These are phyloP conservation scores for Agaricus subrufescens DNA, from an alignment of 768 basidiomycete species.

Conservation along the genomic window DNA sequence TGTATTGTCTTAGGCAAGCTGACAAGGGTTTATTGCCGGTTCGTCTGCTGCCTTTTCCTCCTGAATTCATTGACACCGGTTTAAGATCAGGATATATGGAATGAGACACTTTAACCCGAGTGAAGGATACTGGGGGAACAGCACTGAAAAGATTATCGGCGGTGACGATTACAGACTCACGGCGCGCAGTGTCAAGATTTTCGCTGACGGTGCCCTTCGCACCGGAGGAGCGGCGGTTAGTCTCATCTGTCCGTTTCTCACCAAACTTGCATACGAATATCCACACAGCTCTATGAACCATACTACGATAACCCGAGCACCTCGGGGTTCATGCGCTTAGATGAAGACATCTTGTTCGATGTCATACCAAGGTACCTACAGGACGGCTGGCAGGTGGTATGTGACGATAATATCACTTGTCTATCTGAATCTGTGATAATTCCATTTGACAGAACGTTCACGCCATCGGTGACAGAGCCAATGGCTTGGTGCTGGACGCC, in stretches of 20 bases:
- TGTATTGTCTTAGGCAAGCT: constrained; percentile 46
- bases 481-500: constrained; percentile 75
- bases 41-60: constrained; percentile 11
- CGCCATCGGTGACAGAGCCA: constrained; percentile 85
- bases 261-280: neutral
- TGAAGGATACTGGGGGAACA: constrained; percentile 71
- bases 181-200: constrained; percentile 75
- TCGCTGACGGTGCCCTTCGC: constrained; percentile 78
- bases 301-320: constrained; percentile 77
- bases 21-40: constrained; percentile 59
- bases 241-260: constrained; percentile 9
- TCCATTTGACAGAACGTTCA: constrained; percentile 64
- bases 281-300: constrained; percentile 64
- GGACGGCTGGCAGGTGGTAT: constrained; percentile 89
- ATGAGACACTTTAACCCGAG: constrained; percentile 70
- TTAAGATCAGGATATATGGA: constrained; percentile 69
- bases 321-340: constrained; percentile 73
- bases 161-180: constrained; percentile 60
- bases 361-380: constrained; percentile 66
- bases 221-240: constrained; percentile 86
- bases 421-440: neutral
- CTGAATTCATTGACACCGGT: constrained; percentile 7
- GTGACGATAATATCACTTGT: constrained; percentile 19
- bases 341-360: constrained; percentile 53
- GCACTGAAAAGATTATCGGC: constrained; percentile 46